Base-by-base conservation (phyloP, 495 filamentous ascomycete species). In the Xylaria flabelliformis region DNA sequence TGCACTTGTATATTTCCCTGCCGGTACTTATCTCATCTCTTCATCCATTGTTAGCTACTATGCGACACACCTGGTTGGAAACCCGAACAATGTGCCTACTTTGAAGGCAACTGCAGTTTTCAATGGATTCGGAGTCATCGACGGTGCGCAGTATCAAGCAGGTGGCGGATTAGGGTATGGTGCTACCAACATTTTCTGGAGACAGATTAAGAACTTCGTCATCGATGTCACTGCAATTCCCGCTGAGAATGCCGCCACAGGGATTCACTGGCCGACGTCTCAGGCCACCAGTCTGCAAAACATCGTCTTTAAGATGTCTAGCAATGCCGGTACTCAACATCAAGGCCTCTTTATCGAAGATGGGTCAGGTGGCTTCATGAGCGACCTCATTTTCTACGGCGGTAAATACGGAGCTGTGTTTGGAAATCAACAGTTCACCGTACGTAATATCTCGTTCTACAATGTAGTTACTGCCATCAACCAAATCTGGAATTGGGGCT, bases 401-500 rank as follows among this genome's bases (percentile, higher is more conserved):
- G 93, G 93, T 13, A 73, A 82, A 7, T 84, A 88, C 61, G 93
- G 87, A n/a, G 82, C 87, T 9, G 81, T 83, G 21, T 75, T 94
- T 59, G 92, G 92, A 64, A 94, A 92, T 75, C 93, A 95, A 82
- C 93, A 95, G 79, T 96, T 91, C 73, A 94, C 93, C 15, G 89
- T 91, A 78, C 87, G 91, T 50, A 93, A 94, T 75, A 73, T 96
- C 48, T 85, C 81, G 0, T 89, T 95, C 78, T 80, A 79, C 74
- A 86, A 89, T 73, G 88, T 85, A 46, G 71, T 81, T 36, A 87
- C 85, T 36, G 88, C 86, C 64, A 82, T 92, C 67, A 82, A 74
- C 58, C 83, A 85, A 73, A 64, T 81, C 3, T 88, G 83, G 84
- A 79, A 82, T 55, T 88, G 87, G 86, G 84, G 84, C 0, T 88